Conservation (phyloP, 2,329 filamentous ascomycete genomes). For the Diaporthe ampelina region DNA sequence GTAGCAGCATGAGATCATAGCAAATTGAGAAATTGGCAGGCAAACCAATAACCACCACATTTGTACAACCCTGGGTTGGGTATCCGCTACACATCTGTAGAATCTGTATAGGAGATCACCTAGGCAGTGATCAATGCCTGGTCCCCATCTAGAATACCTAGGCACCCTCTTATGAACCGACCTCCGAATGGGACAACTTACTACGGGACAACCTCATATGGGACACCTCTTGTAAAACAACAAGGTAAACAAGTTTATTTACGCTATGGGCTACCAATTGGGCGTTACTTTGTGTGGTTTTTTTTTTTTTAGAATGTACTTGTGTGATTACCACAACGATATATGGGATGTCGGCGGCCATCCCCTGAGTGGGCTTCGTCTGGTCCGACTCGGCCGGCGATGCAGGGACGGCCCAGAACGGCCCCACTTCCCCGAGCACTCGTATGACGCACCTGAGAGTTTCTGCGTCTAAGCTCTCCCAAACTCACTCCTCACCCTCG, state of each 20-base stretch:
- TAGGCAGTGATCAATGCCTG: background rate
- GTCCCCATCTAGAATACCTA: background rate
- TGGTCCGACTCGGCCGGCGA: conserved; percentile 23
- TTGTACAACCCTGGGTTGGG: background rate
- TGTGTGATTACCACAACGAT: background rate
- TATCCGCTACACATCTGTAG: background rate
- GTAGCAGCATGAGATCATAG: background rate
- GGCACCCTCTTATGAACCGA: background rate
- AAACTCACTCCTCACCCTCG: conserved; percentile 10
- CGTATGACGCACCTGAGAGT: conserved; percentile 25
- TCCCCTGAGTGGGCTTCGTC: background rate
- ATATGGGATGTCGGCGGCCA: too few relatives aligned
- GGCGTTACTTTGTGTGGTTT: background rate
- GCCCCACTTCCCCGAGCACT: conserved; percentile 33
- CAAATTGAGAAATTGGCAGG: background rate
- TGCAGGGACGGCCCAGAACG: background rate
- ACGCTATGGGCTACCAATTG: too few relatives aligned
- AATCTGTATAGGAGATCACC: background rate
- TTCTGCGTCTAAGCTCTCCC: conserved; percentile 2
- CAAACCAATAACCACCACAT: background rate
- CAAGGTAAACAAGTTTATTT: too few relatives aligned
- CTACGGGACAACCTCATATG: too few relatives aligned
- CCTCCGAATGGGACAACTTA: too few relatives aligned
- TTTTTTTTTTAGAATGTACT: background rate
- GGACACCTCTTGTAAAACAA: too few relatives aligned